These are phyloP conservation scores for Cytospora paraplurivora DNA, from an alignment of 2,329 filamentous ascomycete genomes.

Conservation along the genomic window DNA sequence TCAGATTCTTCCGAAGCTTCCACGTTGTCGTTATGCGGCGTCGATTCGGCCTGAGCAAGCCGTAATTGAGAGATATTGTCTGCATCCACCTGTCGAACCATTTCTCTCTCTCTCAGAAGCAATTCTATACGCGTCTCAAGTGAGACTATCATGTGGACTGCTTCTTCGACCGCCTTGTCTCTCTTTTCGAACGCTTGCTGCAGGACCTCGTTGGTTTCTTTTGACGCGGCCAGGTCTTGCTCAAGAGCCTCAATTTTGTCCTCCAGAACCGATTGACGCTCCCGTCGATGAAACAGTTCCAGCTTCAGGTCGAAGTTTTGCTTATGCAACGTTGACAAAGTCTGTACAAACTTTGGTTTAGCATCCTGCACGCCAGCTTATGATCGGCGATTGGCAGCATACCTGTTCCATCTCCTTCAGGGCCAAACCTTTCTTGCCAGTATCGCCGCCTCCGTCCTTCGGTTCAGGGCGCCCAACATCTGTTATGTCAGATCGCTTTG, in stretches of 20 bases:
- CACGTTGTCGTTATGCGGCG: constrained; percentile 33
- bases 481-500: constrained; percentile 38
- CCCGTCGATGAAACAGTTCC: constrained; percentile 69
- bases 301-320: constrained; percentile 78
- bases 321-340: constrained; percentile 69
- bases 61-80: constrained; percentile 40
- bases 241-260: constrained; percentile 58
- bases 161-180: constrained; percentile 71
- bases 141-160: constrained; percentile 67
- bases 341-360: constrained; percentile 42
- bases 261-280: constrained; percentile 64
- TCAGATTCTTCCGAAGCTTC: constrained; percentile 1
- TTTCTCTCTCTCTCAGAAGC: constrained; percentile 55
- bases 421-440: constrained; percentile 56
- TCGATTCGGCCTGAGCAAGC: constrained; percentile 34
- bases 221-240: constrained; percentile 53
- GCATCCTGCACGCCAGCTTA: background rate
- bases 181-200: constrained; percentile 62
- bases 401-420: constrained; percentile 70
- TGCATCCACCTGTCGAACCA: constrained; percentile 53
- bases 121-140: constrained; percentile 63
- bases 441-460: constrained; percentile 44
- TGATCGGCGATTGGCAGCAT: constrained; percentile 31
- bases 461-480: constrained; percentile 47
- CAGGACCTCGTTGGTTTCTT: constrained; percentile 60